Conservation (phyloP, 2,329 filamentous ascomycete genomes). For the Neonectria coccinea region DNA sequence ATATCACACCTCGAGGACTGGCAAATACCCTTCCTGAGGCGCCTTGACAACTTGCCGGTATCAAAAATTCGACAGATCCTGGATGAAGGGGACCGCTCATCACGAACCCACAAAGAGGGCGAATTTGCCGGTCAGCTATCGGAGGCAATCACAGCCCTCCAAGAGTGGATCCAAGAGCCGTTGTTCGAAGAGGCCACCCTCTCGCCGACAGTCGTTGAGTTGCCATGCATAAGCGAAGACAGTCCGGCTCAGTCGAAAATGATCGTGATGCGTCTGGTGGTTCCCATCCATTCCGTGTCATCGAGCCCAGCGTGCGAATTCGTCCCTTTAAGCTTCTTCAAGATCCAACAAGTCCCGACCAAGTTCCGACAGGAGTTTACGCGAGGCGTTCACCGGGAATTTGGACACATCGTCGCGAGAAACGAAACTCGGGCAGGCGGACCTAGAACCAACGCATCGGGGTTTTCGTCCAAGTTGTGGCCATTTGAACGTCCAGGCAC, state of each 20-base stretch:
- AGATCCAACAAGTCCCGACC: slow-evolving; percentile 72
- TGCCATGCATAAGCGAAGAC: slow-evolving; percentile 52
- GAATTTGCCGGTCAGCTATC: slow-evolving; percentile 61
- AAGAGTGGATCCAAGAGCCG: slow-evolving; percentile 56
- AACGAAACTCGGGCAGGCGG: slow-evolving; percentile 20
- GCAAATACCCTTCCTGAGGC: slow-evolving; percentile 66
- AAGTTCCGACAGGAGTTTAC: slow-evolving; percentile 70
- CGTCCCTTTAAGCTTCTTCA: slow-evolving; percentile 73
- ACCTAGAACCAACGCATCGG: slow-evolving; percentile 14
- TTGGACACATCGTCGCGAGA: slow-evolving; percentile 61
- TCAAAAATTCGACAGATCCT: slow-evolving; percentile 48
- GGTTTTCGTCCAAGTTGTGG: slow-evolving; percentile 31
- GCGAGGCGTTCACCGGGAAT: slow-evolving; percentile 70
- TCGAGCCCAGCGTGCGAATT: slow-evolving; percentile 67
- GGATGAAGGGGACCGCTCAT: slow-evolving; percentile 52
- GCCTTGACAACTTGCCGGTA: slow-evolving; percentile 60
- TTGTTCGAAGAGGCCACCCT: slow-evolving; percentile 61
- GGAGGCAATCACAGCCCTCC: slow-evolving; percentile 55
- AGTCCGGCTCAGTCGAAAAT: slow-evolving; percentile 48
- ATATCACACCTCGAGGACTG: slow-evolving; percentile 64
- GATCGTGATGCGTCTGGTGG: slow-evolving; percentile 70
- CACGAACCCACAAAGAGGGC: slow-evolving; percentile 52
- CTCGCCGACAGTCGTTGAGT: slow-evolving; percentile 55
- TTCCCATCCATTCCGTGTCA: slow-evolving; percentile 69
- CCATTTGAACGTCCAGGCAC: slow-evolving; percentile 28